Percentiles rank a stretch among this genome's conserved stretches.
Conservation (phyloP, 2,329 filamentous ascomycete genomes). For the Fusarium liriodendri region DNA sequence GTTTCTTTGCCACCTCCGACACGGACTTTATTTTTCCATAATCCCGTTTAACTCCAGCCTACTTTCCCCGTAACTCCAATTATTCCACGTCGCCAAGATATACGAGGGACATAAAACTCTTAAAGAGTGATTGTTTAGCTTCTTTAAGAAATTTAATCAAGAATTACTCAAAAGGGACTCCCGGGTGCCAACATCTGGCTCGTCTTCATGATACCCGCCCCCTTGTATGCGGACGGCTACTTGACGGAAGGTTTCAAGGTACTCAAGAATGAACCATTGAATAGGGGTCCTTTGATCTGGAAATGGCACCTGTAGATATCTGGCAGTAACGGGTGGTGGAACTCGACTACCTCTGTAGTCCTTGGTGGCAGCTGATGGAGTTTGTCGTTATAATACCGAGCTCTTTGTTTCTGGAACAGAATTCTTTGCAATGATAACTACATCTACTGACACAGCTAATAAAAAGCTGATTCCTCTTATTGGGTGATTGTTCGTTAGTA, state of each 20-base stretch:
- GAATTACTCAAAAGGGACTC: too few relatives aligned
- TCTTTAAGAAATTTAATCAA: too few relatives aligned
- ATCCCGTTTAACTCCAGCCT: not conserved
- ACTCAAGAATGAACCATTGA: not conserved
- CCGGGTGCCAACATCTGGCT: not conserved
- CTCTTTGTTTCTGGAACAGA: not conserved
- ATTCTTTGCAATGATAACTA: not conserved
- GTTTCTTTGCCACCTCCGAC: not conserved
- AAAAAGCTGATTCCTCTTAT: too few relatives aligned
- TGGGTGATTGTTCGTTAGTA: not conserved
- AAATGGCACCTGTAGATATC: not conserved
- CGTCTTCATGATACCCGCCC: not conserved
- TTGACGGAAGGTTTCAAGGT: not conserved
- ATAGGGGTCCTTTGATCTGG: too few relatives aligned
- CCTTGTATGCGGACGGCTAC: not conserved
- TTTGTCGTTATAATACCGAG: not conserved
- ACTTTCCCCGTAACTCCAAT: not conserved
- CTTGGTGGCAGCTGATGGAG: not conserved
- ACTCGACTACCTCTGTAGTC: not conserved
- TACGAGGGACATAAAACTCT: not conserved
- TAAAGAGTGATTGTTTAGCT: not conserved
- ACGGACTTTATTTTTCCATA: not conserved
- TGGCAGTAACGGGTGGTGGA: not conserved
- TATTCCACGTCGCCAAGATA: not conserved
- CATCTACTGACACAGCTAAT: not conserved